Evolutionary conservation across 257 asterid genomes (phyloP).

Genomic region (Eucommia ulmoides): DNA sequence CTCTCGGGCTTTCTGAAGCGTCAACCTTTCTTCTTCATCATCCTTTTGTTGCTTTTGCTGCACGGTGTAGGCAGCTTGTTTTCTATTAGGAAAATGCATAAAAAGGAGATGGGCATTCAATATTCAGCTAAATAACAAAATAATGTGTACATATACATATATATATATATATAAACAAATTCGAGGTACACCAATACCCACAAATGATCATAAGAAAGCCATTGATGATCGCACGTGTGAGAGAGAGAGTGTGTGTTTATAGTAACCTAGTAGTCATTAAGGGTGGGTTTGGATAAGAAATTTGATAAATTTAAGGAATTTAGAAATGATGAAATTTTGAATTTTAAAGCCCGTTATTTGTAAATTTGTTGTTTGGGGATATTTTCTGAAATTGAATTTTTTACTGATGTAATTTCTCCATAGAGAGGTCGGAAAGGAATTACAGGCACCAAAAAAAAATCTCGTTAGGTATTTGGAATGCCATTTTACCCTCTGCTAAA

Average conservation of each 20-base stretch:
- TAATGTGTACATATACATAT: not conserved
- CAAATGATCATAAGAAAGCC: not conserved
- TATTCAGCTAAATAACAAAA: not conserved
- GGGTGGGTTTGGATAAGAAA: too few species aligned
- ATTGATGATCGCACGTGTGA: not conserved
- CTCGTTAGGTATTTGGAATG: too few species aligned
- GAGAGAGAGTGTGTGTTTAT: not conserved
- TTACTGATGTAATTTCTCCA: too few species aligned
- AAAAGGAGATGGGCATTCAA: not conserved
- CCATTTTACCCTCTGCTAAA: too few species aligned
- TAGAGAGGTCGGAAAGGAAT: too few species aligned
- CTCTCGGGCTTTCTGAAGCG: slow-evolving; percentile 59
- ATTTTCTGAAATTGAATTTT: too few species aligned
- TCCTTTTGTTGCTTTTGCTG: slow-evolving; percentile 66
- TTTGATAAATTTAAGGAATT: too few species aligned
- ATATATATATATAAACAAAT: not conserved
- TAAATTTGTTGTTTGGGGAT: too few species aligned
- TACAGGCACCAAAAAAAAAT: too few species aligned
- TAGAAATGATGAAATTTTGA: too few species aligned
- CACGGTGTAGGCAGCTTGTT: slow-evolving; percentile 40
- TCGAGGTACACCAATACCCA: not conserved
- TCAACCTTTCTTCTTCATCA: slow-evolving; percentile 57
- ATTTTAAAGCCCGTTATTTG: too few species aligned
- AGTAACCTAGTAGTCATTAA: not conserved
- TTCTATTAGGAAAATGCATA: slow-evolving; percentile 39